phyloP scores from a whole-genome alignment of 2,329 filamentous ascomycete genomes.

The Cordyceps javanica region DNA sequence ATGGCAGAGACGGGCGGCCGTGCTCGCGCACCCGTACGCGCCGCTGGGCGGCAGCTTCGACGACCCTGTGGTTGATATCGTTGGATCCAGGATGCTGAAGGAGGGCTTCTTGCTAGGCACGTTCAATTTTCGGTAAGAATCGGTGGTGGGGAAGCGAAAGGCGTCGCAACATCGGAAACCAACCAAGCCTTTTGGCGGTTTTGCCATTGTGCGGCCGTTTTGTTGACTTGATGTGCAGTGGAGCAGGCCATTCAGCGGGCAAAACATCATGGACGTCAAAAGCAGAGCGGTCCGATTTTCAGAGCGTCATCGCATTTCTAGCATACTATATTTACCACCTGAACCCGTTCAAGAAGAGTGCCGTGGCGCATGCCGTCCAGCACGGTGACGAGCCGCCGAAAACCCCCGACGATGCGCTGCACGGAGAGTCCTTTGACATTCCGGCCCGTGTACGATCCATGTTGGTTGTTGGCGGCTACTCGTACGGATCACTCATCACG shows the following conservation, averaged over 20 bases:
- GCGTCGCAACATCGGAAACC: too few species aligned
- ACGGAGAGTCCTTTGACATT: neutral
- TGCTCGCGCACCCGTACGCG: slow-evolving; percentile 88
- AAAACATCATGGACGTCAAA: slow-evolving; percentile 82
- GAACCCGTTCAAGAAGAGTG: slow-evolving; percentile 30
- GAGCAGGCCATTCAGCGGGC: slow-evolving; percentile 67
- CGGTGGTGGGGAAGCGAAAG: neutral
- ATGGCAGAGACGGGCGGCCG: slow-evolving; percentile 43
- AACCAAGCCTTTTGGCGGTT: too few species aligned
- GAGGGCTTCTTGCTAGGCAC: slow-evolving; percentile 72
- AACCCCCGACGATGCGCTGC: neutral
- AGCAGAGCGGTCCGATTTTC: slow-evolving; percentile 76
- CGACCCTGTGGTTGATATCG: slow-evolving; percentile 67
- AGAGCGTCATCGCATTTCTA: slow-evolving; percentile 74
- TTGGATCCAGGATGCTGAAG: slow-evolving; percentile 59
- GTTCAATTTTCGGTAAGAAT: slow-evolving; percentile 78
- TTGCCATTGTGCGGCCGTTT: neutral
- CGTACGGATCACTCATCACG: slow-evolving; percentile 81
- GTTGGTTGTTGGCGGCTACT: slow-evolving; percentile 72
- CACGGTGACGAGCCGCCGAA: neutral
- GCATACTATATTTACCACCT: slow-evolving; percentile 64
- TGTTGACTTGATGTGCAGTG: slow-evolving; percentile 44
- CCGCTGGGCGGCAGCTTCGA: slow-evolving; percentile 81
- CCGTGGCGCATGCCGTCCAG: neutral
- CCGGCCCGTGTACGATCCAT: slow-evolving; percentile 19